Evolutionary conservation across 768 basidiomycete genomes (phyloP).

Genomic region (Pleurotus pulmonarius): DNA sequence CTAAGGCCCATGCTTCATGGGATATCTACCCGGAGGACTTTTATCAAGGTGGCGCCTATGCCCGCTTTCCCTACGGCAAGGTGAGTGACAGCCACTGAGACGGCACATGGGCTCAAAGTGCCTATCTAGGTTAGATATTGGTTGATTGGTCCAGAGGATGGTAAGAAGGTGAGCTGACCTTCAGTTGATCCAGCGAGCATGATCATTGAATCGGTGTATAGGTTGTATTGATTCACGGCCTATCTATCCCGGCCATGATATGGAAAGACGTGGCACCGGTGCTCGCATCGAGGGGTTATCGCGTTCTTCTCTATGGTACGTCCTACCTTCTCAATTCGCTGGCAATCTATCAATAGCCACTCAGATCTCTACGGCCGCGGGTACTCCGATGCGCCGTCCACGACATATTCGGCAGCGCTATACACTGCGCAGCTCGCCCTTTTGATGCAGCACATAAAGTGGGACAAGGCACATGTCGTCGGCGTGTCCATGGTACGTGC

Average conservation of each 20-base stretch:
- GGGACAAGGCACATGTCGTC: conserved; percentile 61
- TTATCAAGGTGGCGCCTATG: conserved; percentile 63
- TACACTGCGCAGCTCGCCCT: conserved; percentile 80
- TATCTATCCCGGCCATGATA: conserved; percentile 72
- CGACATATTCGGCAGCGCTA: conserved; percentile 59
- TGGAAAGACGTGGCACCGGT: conserved; percentile 74
- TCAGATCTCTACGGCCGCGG: conserved; percentile 79
- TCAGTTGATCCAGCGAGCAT: too few species aligned
- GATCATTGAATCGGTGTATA: conserved; percentile 17
- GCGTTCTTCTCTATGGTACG: conserved; percentile 73
- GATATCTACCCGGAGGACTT: conserved; percentile 70
- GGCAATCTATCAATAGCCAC: not conserved
- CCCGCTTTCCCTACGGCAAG: conserved; percentile 58
- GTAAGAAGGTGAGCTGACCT: conserved; percentile 47
- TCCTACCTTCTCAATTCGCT: not conserved
- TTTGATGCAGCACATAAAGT: conserved; percentile 73
- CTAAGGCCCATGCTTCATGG: conserved; percentile 54
- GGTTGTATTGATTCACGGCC: conserved; percentile 76
- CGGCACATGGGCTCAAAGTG: not conserved
- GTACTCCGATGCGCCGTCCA: conserved; percentile 77
- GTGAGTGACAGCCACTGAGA: conserved; percentile 28
- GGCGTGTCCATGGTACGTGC: conserved; percentile 72
- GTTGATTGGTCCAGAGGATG: conserved; percentile 68
- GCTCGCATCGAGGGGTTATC: conserved; percentile 61
- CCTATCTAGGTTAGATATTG: conserved; percentile 64